Percentiles rank a stretch among this genome's conserved stretches.
phyloP scores from a whole-genome alignment of 2,329 filamentous ascomycete species.

The Paraphoma sp. region DNA sequence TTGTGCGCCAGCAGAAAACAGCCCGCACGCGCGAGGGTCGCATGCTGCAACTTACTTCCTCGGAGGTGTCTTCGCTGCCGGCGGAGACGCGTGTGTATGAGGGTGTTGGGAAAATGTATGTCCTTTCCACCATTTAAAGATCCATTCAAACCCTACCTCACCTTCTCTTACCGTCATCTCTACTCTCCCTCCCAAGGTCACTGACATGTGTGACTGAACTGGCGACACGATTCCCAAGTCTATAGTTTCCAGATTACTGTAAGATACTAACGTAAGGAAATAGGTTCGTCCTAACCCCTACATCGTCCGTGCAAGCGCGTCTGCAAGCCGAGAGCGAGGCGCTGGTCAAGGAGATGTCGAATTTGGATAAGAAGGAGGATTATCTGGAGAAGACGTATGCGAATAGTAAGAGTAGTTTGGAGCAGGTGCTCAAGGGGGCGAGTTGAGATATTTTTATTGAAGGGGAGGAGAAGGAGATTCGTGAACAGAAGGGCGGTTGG shows the following conservation, averaged over 20 bases:
- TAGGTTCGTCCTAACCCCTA: constrained; percentile 88
- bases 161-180: too few relatives aligned
- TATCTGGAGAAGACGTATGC: constrained; percentile 95
- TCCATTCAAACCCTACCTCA: too few relatives aligned
- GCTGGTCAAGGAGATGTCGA: constrained; percentile 78
- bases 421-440: constrained; percentile 75
- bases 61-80: constrained; percentile 80
- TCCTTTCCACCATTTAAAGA: too few relatives aligned
- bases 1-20: constrained; percentile 83
- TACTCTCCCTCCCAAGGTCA: too few relatives aligned
- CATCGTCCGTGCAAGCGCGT: constrained; percentile 75
- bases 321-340: constrained; percentile 76
- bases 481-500: too few relatives aligned
- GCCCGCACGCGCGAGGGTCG: constrained; percentile 88
- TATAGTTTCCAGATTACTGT: too few relatives aligned
- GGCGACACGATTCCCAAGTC: too few relatives aligned
- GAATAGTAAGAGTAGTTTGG: constrained; percentile 90
- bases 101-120: constrained; percentile 93
- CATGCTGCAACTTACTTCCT: constrained; percentile 84
- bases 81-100: constrained; percentile 84
- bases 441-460: constrained; percentile 9
- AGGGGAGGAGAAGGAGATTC: too few relatives aligned
- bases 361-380: constrained; percentile 84
- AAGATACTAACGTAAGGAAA: too few relatives aligned
- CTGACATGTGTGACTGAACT: too few relatives aligned